Evolutionary conservation across 495 filamentous ascomycete species (phyloP), one percentile per base, ranked within the genome.

Genomic region (Penicillium coffeae): DNA sequence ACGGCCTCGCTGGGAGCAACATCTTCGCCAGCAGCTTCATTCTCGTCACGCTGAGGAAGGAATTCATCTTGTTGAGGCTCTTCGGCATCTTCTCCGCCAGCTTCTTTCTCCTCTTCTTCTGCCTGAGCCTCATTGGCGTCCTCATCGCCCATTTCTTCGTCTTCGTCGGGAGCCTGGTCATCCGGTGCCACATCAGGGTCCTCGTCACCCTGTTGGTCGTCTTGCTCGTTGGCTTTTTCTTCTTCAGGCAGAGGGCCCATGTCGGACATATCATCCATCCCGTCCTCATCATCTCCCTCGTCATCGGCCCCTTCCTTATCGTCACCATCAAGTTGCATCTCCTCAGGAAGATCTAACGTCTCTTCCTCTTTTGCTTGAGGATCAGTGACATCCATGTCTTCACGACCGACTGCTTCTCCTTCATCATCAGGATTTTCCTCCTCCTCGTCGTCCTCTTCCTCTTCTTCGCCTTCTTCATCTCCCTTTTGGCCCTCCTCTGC

Each of bases 211-310:
- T 58, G 50, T 14, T 66, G 43, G 33, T 69, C 60, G 34, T 69
- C 69, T 33, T 61, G 59, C 21, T 73, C 58, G 41, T 69, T 57
- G 7, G 14, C 52, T 61, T 73, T 62, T 20, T 71, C 66, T 10
- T 73, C 73, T 25, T 63, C 66, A 20, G 76, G 72, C 20, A 78
- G 65, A 49, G 85, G 80, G 18, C 84, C 84, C 48, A 86, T 76
- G 43, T 91, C 83, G 68, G 66, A 68, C 27, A 90, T 79, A 50
- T 89, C 85, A 39, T 90, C 88, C 42, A 88, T 82, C n/a, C n/a
- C n/a, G 38, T 84, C 75, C 21, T 85, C 85, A 47, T 85, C 82
- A 49, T 82, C 78, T 39, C 86, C 85, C 45, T 79, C 77, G 16
- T 77, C 80, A 27, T 79, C 80, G 35, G 83, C 83, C 21, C 74